Base-by-base conservation (phyloP, 2,329 filamentous ascomycete species). In the Ophiostoma piceae region DNA sequence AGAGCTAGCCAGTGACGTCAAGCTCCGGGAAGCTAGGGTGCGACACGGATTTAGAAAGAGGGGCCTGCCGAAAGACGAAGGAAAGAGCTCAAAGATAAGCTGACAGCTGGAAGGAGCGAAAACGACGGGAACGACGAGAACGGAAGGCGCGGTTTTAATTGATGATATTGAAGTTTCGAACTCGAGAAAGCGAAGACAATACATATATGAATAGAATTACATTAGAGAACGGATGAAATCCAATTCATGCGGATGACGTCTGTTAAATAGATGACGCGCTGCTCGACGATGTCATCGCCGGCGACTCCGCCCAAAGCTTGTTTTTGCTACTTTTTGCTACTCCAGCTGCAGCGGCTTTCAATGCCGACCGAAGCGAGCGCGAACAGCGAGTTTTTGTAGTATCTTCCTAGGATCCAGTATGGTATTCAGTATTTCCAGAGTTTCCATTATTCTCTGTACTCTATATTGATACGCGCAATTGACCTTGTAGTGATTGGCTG, bases 201-300 rank as follows among this genome's bases (percentile, higher is more conserved):
- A 16, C 26, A 29, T 29, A 29, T 29, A 29, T 29, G 26, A 29
- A 29, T 29, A 29, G 1, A 29, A 29, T 2, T 29, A 29, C 4
- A 8, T 8, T 51, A 8, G 8, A 22, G 19, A 2, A 51, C 16
- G 14, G 39, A 51, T 41, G 12, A 41, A 12, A 41, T 26, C 11
- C n/a, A 26, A 14, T 57, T 11, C 1, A 62, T 32, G 14, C 26
- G 12, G 8, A 32, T 16, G 57, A 7, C 26, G 3, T 35, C 57
- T 62, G 26, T 62, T 16, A 32, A 16, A 62, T 62, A 62, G 32
- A 32, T 32, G 57, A 62, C 26, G 26, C 57, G 26, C 26, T 62
- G 57, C 26, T 62, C 57, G 26, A 62, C 57, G 51, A 57, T 57
- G 57, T 62, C 57, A 62, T 62, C 26, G 57, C 57, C 57, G 57